Evolutionary conservation across 2,329 filamentous ascomycete genomes (phyloP).

Genomic region (Hirsutella thompsonii): DNA sequence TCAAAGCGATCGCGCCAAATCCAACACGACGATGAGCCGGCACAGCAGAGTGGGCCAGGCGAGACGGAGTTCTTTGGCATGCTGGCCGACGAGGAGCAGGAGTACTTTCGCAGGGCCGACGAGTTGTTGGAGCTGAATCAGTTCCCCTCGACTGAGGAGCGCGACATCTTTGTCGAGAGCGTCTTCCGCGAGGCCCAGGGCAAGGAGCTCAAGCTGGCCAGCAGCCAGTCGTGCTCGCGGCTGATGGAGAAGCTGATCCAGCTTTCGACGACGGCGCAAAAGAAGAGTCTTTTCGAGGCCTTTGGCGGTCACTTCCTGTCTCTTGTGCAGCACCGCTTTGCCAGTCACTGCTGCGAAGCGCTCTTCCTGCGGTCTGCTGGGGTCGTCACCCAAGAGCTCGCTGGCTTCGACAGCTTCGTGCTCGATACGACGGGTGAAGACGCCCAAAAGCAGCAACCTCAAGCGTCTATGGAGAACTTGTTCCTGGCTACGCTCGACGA

Average conservation of each 20-base stretch:
- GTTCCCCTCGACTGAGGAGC: slow-evolving; percentile 65
- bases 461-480: slow-evolving; percentile 66
- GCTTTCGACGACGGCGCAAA: slow-evolving; percentile 63
- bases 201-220: slow-evolving; percentile 92
- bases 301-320: slow-evolving; percentile 81
- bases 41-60: slow-evolving; percentile 14
- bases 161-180: slow-evolving; percentile 59
- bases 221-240: slow-evolving; percentile 88
- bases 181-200: slow-evolving; percentile 78
- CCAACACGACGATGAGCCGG: slow-evolving; percentile 11
- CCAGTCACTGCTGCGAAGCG: slow-evolving; percentile 92
- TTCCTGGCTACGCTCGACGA: slow-evolving; percentile 78
- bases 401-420: slow-evolving; percentile 28
- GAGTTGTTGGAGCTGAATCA: slow-evolving; percentile 83
- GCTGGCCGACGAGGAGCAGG: slow-evolving; percentile 84
- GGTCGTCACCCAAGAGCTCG: slow-evolving; percentile 62
- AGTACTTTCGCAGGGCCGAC: slow-evolving; percentile 86
- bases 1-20: slow-evolving; percentile 13
- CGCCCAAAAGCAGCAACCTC: slow-evolving; percentile 31
- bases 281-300: slow-evolving; percentile 75
- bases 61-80: slow-evolving; percentile 83
- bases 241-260: slow-evolving; percentile 86
- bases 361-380: slow-evolving; percentile 77
- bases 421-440: slow-evolving; percentile 28
- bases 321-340: slow-evolving; percentile 88